Percentiles rank a stretch among this genome's conserved stretches.
Conservation (phyloP, 805 yeast genomes). For the Cyberlindnera veronae region DNA sequence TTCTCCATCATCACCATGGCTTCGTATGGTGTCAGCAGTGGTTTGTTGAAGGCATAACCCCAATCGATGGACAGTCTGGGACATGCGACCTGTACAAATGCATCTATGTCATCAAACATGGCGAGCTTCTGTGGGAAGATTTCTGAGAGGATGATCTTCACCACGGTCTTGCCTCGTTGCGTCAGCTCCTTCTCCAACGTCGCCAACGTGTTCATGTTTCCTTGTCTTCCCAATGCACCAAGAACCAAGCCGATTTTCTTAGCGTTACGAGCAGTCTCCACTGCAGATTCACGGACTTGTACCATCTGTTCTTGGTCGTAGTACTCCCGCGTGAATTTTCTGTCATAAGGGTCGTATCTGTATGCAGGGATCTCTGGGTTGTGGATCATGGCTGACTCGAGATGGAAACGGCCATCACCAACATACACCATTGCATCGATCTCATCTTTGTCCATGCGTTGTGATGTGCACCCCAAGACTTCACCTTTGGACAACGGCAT, state of each 20-base stretch:
- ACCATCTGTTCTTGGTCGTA: conserved; percentile 86
- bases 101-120: conserved; percentile 90
- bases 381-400: conserved; percentile 96
- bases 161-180: conserved; percentile 59
- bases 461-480: conserved; percentile 94
- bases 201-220: conserved; percentile 72
- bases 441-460: conserved; percentile 61
- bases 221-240: conserved; percentile 96
- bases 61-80: conserved; percentile 95
- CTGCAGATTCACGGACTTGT: conserved; percentile 68
- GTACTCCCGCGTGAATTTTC: conserved; percentile 84
- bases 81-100: conserved; percentile 96
- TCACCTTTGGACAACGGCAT: conserved; percentile 94
- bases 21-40: conserved; percentile 92
- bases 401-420: conserved; percentile 95
- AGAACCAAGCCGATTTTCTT: conserved; percentile 77
- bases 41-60: conserved; percentile 96
- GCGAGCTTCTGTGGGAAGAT: conserved; percentile 91
- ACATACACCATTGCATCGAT: conserved; percentile 81
- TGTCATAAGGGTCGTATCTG: conserved; percentile 91
- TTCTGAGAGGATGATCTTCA: conserved; percentile 83
- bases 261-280: conserved; percentile 54
- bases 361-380: conserved; percentile 90
- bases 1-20: conserved; percentile 83
- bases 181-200: conserved; percentile 55